Evolutionary conservation across 768 basidiomycete genomes (phyloP).

Genomic region (Suillus brevipes): DNA sequence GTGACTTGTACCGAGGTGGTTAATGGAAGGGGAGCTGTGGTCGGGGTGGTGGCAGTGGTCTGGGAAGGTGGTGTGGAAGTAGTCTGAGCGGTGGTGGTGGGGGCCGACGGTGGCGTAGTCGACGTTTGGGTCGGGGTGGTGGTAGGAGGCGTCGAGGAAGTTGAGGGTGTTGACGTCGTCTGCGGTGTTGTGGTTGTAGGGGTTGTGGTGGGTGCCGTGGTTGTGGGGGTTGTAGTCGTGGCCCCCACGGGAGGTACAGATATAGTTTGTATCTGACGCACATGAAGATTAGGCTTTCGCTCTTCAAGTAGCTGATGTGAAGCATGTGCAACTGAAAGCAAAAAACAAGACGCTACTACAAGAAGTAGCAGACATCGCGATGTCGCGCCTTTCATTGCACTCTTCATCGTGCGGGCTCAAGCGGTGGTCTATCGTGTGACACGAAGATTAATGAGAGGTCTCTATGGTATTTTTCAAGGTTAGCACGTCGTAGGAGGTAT

Average conservation of each 20-base stretch:
- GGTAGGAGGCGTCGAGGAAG: conserved; percentile 5
- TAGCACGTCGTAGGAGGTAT: conserved; percentile 18
- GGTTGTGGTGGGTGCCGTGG: conserved; percentile 16
- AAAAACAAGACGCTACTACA: conserved; percentile 25
- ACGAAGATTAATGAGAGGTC: conserved; percentile 22
- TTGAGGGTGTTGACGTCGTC: conserved; percentile 1
- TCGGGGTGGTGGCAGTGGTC: conserved; percentile 5
- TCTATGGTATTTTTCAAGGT: conserved; percentile 25
- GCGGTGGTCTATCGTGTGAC: conserved; percentile 9
- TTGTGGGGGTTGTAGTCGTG: conserved; percentile 1
- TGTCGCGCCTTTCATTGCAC: conserved; percentile 25
- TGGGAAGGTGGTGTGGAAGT: conserved; percentile 13
- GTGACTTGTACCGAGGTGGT: conserved; percentile 17
- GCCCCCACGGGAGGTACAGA: neutral
- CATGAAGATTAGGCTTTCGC: conserved; percentile 14
- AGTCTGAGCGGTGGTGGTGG: neutral
- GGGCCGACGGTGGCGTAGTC: neutral
- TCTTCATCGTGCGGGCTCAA: conserved; percentile 9
- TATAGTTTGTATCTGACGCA: conserved; percentile 13
- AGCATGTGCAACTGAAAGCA: conserved; percentile 29
- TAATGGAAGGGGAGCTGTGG: conserved; percentile 8
- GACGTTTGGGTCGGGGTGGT: conserved; percentile 12
- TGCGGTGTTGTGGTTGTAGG: conserved; percentile 8
- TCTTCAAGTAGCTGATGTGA: conserved; percentile 21
- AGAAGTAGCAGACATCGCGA: conserved; percentile 27